A percentile compares a stretch with the other conserved stretches of the same genome.
Evolutionary conservation across 352 stramenopile species (phyloP).

Genomic region (Phytophthora fragariaefolia): DNA sequence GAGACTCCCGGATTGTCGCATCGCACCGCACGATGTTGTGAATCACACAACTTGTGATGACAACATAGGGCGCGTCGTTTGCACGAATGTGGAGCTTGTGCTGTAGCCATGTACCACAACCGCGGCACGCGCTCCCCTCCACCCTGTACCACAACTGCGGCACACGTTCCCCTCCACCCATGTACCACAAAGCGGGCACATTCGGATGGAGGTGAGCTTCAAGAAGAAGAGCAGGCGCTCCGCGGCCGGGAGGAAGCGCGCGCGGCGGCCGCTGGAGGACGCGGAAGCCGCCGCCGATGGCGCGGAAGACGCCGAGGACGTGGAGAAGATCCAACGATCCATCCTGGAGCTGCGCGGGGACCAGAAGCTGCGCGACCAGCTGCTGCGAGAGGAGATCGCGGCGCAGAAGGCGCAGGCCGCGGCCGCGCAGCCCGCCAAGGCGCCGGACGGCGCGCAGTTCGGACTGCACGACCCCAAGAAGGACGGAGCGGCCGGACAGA

Average conservation of each 20-base stretch:
- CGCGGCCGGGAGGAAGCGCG: conserved; percentile 43
- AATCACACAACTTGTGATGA: too few species aligned
- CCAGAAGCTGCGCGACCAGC: conserved; percentile 60
- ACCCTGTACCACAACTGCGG: not conserved
- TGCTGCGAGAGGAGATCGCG: conserved; percentile 44
- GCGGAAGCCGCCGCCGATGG: conserved; percentile 16
- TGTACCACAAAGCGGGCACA: not conserved
- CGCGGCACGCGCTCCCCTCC: not conserved
- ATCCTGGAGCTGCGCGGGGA: conserved; percentile 80
- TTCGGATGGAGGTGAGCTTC: conserved; percentile 53
- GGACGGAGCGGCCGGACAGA: conserved; percentile 68
- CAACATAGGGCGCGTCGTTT: conserved; percentile 21
- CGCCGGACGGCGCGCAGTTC: conserved; percentile 40
- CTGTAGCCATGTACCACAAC: not conserved
- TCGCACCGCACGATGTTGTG: conserved; percentile 22
- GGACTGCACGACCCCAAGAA: conserved; percentile 82
- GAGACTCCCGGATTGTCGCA: conserved; percentile 24
- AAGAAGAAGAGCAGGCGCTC: conserved; percentile 63
- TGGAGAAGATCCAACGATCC: conserved; percentile 51
- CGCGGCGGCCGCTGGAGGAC: conserved; percentile 30
- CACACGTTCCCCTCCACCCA: not conserved
- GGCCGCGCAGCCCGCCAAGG: conserved; percentile 21
- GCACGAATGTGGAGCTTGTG: too few species aligned
- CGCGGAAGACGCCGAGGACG: conserved; percentile 10
- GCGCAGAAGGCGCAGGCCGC: conserved; percentile 19